Evolutionary conservation across 2,329 filamentous ascomycete genomes (phyloP), one percentile per base, ranked within the genome.

Genomic region (Amesomyces nigricolor): DNA sequence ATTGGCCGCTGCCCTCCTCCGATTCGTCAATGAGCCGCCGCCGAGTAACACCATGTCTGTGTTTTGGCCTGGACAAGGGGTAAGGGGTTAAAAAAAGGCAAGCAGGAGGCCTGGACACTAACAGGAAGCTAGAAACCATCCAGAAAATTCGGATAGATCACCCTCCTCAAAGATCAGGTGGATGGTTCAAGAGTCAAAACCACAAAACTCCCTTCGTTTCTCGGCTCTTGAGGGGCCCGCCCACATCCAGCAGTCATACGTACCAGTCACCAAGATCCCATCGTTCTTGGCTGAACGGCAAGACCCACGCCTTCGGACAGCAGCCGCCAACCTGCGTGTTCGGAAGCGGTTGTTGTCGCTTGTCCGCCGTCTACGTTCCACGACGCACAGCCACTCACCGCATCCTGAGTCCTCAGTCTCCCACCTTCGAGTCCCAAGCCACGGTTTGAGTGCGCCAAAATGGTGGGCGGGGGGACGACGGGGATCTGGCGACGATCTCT

Each of bases 311-410:
- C 17, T n/a, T 26, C 32, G 45, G 30, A 35, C 30, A 35, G 17
- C n/a, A 16, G 17, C 30, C 45, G 16, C n/a, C 16, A 22, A 22
- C 32, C 7, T n/a, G 43, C 22, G 43, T 7, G 16, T 14, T 47
- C 46, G 30, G 46, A 19, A 32, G 38, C 38, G 26, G 47, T 11
- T 38, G 35, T 19, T 19, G 39, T 22, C 47, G 16, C 45, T 17
- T 29, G 9, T 46, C 19, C 32, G 30, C 32, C 14, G 13, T 17
- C 40, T 17, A 50, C 37, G 47, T 51, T 52, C n/a, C 48, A 56
- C 54, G 17, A 39, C 54, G 44, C 48, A 43, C 47, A 56, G 42
- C 47, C 53, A 47, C 53, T 38, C 30, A 4, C 29, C 47, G 40
- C 39, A 6, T 26, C 6, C 22, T 26, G 4, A 26, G 2, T 26